Percentiles rank a stretch among this genome's conserved stretches.
Evolutionary conservation across 1,139 yeast species (phyloP).

Genomic region (Candida glucosophila): DNA sequence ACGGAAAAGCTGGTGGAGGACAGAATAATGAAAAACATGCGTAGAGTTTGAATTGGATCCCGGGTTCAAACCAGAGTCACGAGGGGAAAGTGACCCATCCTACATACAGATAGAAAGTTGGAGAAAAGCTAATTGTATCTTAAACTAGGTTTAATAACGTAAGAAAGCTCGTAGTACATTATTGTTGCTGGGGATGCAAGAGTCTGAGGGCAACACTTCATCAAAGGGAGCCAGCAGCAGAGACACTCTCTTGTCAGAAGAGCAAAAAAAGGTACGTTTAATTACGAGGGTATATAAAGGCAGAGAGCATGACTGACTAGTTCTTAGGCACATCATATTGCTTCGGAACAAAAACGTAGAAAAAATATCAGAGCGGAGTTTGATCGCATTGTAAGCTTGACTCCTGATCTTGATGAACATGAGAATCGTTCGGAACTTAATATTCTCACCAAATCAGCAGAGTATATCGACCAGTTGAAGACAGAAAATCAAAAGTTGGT

Average conservation of each 20-base stretch:
- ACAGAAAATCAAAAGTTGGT: constrained; percentile 30
- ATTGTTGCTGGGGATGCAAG: too few relatives aligned
- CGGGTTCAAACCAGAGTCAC: too few relatives aligned
- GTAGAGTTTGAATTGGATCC: too few relatives aligned
- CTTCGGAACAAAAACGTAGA: constrained; percentile 42
- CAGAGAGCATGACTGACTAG: background rate
- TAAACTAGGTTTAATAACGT: too few relatives aligned
- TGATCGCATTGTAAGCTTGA: constrained; percentile 34
- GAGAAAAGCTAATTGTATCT: too few relatives aligned
- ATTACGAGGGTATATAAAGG: background rate
- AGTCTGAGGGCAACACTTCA: too few relatives aligned
- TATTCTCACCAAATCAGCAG: constrained; percentile 39
- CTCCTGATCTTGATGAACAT: constrained; percentile 33
- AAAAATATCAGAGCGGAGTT: constrained; percentile 40
- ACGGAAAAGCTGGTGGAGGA: too few relatives aligned
- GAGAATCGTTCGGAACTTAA: constrained; percentile 39
- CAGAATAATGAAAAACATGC: too few relatives aligned
- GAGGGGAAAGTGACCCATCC: too few relatives aligned
- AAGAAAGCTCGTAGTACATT: too few relatives aligned
- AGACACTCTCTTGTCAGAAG: constrained; percentile 35
- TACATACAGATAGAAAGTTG: too few relatives aligned
- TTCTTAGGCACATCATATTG: constrained; percentile 38
- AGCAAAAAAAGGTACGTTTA: constrained; percentile 34
- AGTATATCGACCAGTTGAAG: constrained; percentile 33
- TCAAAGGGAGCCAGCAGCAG: too few relatives aligned